Evolutionary conservation across 768 basidiomycete species (phyloP).

Genomic region (Leccinum aurantiacum): DNA sequence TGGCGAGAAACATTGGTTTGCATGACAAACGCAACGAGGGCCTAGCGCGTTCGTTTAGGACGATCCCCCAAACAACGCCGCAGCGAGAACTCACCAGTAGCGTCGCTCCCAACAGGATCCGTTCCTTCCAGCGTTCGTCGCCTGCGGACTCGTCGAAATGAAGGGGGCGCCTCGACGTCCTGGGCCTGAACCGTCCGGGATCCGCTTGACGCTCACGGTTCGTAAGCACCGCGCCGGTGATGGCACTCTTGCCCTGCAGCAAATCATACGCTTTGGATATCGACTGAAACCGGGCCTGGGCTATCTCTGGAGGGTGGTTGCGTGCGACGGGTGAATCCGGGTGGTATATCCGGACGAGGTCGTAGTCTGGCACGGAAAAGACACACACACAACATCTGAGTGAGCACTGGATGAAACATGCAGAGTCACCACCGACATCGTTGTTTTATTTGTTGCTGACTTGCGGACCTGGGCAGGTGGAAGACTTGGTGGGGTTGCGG

Average conservation of each 20-base stretch:
- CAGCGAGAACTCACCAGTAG: conserved; percentile 41
- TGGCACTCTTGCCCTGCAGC: conserved; percentile 48
- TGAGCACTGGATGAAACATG: neutral
- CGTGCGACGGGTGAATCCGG: conserved; percentile 60
- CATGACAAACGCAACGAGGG: conserved; percentile 33
- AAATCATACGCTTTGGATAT: conserved; percentile 68
- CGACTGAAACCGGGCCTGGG: conserved; percentile 66
- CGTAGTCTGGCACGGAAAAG: conserved; percentile 53
- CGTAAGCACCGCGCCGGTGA: conserved; percentile 19
- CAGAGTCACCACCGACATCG: conserved; percentile 48
- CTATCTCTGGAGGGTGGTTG: conserved; percentile 43
- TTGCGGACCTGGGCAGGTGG: conserved; percentile 54
- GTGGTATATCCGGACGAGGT: conserved; percentile 78
- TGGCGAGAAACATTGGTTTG: conserved; percentile 34
- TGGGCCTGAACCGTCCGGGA: conserved; percentile 44
- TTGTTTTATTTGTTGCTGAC: conserved; percentile 53
- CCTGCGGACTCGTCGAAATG: conserved; percentile 43
- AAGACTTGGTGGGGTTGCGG: conserved; percentile 66
- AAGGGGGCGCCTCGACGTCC: conserved; percentile 40
- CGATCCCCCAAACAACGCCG: neutral
- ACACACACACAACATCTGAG: neutral
- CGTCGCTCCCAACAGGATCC: conserved; percentile 55
- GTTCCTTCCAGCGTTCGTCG: conserved; percentile 71
- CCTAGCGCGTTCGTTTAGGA: conserved; percentile 22
- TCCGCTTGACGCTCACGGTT: conserved; percentile 26